Base-by-base conservation (phyloP, 2,329 filamentous ascomycete genomes). In the Pezicula neosporulosa region DNA sequence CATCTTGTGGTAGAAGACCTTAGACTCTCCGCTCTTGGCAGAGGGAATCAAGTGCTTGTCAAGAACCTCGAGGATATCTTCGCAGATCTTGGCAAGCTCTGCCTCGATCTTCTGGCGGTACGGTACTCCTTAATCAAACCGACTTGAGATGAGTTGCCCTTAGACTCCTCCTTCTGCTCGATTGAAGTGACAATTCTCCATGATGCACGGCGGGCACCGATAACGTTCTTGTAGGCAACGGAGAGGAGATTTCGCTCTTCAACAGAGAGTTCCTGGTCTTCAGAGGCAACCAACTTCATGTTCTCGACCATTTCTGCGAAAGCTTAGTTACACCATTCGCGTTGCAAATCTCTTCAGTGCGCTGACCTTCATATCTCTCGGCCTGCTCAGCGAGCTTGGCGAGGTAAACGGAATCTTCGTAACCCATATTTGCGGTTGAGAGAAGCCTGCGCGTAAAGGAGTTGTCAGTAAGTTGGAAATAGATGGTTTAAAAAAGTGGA, bases 1-100 rank as follows among this genome's bases (percentile, higher is more conserved):
- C 93, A 97, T 97, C 86, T 97, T 97, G 87, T 97, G 92, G 82
- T 97, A 97, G 77, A 97, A 97, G 72, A 97, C 93, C 86, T 97
- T 97, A 74, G 91, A 96, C 83, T 97, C 93, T 78, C 93, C 93
- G 63, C 90, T 88, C 77, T 94, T 88, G 70, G 93, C 93, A 77
- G 94, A 93, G 75, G 92, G 92, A 71, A 97, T 97, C 69, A 97
- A 82, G 71, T 85, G 86, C 69, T 96, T 81, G 73, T 97, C 92
- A 62, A 97, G 82, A 65, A 97, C 93, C 67, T 96, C 87, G 64
- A 97, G 87, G 64, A 97, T 90, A 79, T 97, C 93, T 79, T 97
- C 86, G 85, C 93, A 97, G 76, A 97, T 90, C 80, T 92, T 89
- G 84, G 94, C 93, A 66, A 97, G 87, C 81, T 97, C 93, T 68